Percentiles rank a stretch among this genome's conserved stretches.
Conservation (phyloP, 2,329 filamentous ascomycete genomes). For the Trichoderma guizhouense region DNA sequence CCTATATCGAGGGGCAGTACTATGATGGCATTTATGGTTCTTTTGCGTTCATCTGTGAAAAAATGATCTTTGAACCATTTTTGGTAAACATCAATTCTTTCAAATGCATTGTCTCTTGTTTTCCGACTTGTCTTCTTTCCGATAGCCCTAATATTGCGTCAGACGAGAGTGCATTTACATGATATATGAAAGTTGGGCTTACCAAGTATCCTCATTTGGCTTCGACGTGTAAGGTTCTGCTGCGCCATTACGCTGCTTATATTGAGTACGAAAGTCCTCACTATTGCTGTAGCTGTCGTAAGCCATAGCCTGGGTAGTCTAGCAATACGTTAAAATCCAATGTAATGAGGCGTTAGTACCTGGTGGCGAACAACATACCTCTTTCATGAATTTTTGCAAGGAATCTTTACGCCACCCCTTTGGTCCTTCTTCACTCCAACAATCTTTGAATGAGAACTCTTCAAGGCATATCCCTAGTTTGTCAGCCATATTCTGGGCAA, state of each 20-base stretch:
- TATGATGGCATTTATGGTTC: background rate
- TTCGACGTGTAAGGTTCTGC: background rate
- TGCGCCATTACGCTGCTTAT: accelerated
- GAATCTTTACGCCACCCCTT: accelerated
- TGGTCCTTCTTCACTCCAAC: accelerated
- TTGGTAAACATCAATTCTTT: background rate
- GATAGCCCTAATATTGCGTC: background rate
- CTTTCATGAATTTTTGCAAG: background rate
- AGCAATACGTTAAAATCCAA: background rate
- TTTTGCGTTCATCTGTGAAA: background rate
- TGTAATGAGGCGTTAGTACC: background rate
- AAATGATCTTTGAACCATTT: background rate
- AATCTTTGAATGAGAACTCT: background rate
- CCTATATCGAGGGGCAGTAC: background rate
- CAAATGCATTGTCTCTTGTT: background rate
- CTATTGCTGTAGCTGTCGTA: background rate
- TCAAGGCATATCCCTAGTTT: accelerated
- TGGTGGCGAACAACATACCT: background rate
- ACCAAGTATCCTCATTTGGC: background rate
- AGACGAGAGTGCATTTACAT: background rate
- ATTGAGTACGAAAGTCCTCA: background rate
- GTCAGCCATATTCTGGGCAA: background rate
- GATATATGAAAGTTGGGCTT: background rate
- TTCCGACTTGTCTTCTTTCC: background rate
- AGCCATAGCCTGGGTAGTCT: background rate